Base-by-base conservation (phyloP, 202 grass and related monocot species). In the Brachypodium distachyon region DNA sequence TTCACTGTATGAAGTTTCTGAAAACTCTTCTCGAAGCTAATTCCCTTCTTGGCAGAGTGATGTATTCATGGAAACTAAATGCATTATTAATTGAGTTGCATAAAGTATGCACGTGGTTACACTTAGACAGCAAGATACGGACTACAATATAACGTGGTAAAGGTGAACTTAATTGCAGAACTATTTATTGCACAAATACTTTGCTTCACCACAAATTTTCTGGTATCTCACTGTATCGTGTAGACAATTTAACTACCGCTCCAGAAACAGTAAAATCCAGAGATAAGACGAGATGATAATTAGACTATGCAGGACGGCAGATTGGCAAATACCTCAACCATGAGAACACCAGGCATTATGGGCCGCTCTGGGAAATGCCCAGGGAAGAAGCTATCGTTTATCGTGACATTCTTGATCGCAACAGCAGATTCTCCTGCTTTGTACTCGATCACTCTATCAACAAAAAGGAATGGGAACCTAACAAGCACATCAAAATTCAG, bases 261-360 rank as follows among this genome's bases (percentile, higher is more conserved):
- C 9, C 72, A 2, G 23, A 9, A 77, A 65, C 28, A 77, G 18
- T 19, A 49, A 12, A 28, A 40, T 48, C 28, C 3, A 82, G 4
- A 21, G 0, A 38, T 26, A 13, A 72, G 72, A 39, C 12, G 21
- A 41, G 13, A 77, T 13, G 9, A 29, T 14, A 10, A 39, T 9
- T 11, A 47, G 12, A 52, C 43, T 42, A 49, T 47, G 58, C 0
- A 57, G n/a, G 18, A 3, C 76, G 61, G 18, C 1, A 60, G 56
- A 10, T 49, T 12, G 23, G 12, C 59, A 40, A 25, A 61, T 92
- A 97, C 94, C 96, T 99, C 96, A 44, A 99, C 85, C 96, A 99
- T 99, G 74, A 99, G 96, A 83, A 99, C 96, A 40, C 96, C 96
- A 25, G 96, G 96, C 96, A 99, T 95, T 61, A 99, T 99, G 3